These are phyloP conservation scores for Rhodamnia rubescens DNA, from an alignment of 345 rosid species.

Conservation along the genomic window DNA sequence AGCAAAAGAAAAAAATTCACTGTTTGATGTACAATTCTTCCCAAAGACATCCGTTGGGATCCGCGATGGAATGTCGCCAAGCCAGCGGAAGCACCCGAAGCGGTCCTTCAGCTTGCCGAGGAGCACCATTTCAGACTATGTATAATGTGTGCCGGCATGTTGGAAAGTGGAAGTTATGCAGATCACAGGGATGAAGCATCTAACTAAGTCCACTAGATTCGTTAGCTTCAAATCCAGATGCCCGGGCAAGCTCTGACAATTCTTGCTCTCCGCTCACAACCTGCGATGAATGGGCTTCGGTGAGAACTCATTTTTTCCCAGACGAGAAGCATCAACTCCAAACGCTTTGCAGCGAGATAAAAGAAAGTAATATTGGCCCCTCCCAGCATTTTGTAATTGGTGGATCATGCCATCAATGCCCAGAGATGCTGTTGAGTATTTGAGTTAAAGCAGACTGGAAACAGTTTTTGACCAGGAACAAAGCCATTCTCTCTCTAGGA, in stretches of 20 bases:
- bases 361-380: neutral
- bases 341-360: neutral
- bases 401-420: neutral
- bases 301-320: neutral
- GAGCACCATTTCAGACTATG: neutral
- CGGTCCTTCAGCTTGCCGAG: too few species aligned
- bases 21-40: too few species aligned
- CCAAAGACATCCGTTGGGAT: too few species aligned
- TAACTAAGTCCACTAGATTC: constrained; percentile 9
- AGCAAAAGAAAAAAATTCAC: too few species aligned
- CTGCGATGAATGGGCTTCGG: constrained; percentile 14
- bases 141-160: neutral
- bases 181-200: neutral
- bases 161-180: neutral
- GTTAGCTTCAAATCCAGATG: constrained; percentile 38
- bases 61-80: too few species aligned
- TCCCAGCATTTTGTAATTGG: neutral
- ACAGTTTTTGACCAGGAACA: too few species aligned
- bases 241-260: constrained; percentile 48
- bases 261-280: constrained; percentile 66
- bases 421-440: too few species aligned
- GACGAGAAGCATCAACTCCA: neutral
- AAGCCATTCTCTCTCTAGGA: too few species aligned
- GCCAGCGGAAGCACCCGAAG: too few species aligned
- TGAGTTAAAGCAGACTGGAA: too few species aligned